phyloP scores from a whole-genome alignment of 306 rosid genomes.

The Prunus davidiana region DNA sequence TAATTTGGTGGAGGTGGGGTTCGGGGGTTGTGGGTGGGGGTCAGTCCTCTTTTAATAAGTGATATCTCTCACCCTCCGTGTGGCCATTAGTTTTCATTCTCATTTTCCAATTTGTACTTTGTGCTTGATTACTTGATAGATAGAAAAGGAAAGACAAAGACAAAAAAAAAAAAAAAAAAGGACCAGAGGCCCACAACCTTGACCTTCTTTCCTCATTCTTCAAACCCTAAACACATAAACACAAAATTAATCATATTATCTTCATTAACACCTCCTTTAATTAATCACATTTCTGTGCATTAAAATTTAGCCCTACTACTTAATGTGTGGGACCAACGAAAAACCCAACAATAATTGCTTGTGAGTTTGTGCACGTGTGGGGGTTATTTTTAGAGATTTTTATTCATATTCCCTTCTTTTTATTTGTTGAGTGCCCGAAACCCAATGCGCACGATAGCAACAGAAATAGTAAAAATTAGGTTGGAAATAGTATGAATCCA shows the following conservation, averaged over 20 bases:
- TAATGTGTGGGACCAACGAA: constrained; percentile 29
- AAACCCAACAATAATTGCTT: constrained; percentile 41
- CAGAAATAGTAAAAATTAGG: constrained; percentile 9
- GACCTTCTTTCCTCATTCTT: background rate
- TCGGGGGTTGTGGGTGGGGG: constrained; percentile 28
- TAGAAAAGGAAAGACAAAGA: constrained; percentile 39
- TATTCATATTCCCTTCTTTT: constrained; percentile 14
- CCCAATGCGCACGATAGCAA: background rate
- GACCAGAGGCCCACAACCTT: constrained; percentile 28
- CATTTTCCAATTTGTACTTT: constrained; percentile 54
- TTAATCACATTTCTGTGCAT: too few species aligned
- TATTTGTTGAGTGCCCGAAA: background rate
- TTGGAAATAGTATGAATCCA: constrained; percentile 5
- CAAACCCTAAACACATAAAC: constrained; percentile 24
- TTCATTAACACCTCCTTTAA: constrained; percentile 32
- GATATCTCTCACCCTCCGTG: constrained; percentile 34
- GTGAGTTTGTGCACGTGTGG: constrained; percentile 88
- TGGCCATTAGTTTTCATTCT: constrained; percentile 73
- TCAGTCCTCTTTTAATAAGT: constrained; percentile 15
- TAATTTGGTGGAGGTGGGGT: constrained; percentile 44
- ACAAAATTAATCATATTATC: constrained; percentile 34
- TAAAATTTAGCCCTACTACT: background rate
- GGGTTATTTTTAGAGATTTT: background rate
- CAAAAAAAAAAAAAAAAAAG: background rate
- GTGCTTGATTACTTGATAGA: constrained; percentile 13